phyloP scores from a whole-genome alignment of 768 basidiomycete genomes.

The Lentinus brumalis region DNA sequence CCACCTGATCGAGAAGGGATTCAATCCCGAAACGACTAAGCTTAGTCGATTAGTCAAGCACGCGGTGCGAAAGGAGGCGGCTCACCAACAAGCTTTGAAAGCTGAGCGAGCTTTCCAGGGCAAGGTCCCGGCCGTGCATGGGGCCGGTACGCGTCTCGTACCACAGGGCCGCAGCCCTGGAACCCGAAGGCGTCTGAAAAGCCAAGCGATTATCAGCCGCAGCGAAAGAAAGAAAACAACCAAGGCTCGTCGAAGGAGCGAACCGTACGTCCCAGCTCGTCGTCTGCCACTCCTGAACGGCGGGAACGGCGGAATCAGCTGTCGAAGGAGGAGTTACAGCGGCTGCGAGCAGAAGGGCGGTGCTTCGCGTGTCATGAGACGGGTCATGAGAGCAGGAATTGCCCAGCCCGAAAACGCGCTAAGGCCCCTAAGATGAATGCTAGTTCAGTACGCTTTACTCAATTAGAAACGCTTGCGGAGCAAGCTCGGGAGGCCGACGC shows the following conservation, averaged over 20 bases:
- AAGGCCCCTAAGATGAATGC: constrained; percentile 1
- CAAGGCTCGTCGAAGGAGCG: neutral
- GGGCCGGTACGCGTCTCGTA: neutral
- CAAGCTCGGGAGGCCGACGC: neutral
- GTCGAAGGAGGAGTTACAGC: neutral
- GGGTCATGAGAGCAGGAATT: constrained; percentile 12
- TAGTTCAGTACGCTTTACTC: constrained; percentile 1
- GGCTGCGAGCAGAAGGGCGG: constrained; percentile 7
- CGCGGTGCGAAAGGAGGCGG: neutral
- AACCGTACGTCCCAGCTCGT: neutral
- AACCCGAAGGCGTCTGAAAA: neutral
- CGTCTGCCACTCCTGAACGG: too few relatives aligned
- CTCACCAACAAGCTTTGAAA: neutral
- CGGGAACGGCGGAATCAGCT: neutral
- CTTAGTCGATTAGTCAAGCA: neutral
- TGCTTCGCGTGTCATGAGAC: constrained; percentile 16
- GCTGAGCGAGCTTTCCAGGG: neutral
- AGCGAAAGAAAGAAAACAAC: neutral
- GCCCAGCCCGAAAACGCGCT: constrained; percentile 7
- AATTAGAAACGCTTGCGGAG: constrained; percentile 1
- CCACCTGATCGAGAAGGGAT: constrained; percentile 23
- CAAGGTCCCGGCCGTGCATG: neutral
- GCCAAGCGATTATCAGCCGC: neutral
- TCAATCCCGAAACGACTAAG: constrained; percentile 6
- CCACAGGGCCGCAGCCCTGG: neutral